Base-by-base conservation (phyloP, 2,329 filamentous ascomycete species). In the Exophiala sp. region DNA sequence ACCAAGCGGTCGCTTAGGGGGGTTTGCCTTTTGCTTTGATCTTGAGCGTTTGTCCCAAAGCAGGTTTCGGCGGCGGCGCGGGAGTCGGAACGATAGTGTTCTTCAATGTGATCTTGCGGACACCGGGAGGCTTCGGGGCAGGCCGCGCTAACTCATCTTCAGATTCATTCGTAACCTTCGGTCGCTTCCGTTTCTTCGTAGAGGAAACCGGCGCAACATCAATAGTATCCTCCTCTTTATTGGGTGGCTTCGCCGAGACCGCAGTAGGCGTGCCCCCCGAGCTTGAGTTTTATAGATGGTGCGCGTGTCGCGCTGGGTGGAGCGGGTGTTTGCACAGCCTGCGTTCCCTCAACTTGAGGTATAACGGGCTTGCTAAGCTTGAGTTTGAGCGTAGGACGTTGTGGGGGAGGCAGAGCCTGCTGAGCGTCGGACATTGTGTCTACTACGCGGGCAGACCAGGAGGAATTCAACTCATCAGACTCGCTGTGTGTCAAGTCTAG, bases 1-100 rank as follows among this genome's bases (percentile, higher is more conserved):
- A 44, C 93, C 93, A 1, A 81, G 79, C 3, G 82, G 82, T 56
- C 87, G 79, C 24, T 78, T 73, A n/a, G 5, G 86, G 84, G 1
- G 80, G 75, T 56, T 81, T 78, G n/a, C 83, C 84, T 60, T 83
- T 81, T 42, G 80, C 73, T 62, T 82, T 84, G 50, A 87, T 70
- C 46, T 79, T 78, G 48, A 83, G 71, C 24, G 65, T 73, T 53
- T 69, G 69, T n/a, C 8, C n/a, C 1, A 7, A 7, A 11, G 69
- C 58, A 2, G 63, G 35, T 14, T 47, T 57, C 24, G 29, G 7
- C 13, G 39, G 39, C 18, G 22, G 37, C 30, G 16, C 35, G n/a
- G 16, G 40, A 37, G 48, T 37, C 14, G 46, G 44, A 9, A 37
- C 42, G 6, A 50, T 23, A 9, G 48, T 29, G 43, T 52, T 73